Evolutionary conservation across 345 rosid species (phyloP).

Genomic region (Bruguiera sexangula): DNA sequence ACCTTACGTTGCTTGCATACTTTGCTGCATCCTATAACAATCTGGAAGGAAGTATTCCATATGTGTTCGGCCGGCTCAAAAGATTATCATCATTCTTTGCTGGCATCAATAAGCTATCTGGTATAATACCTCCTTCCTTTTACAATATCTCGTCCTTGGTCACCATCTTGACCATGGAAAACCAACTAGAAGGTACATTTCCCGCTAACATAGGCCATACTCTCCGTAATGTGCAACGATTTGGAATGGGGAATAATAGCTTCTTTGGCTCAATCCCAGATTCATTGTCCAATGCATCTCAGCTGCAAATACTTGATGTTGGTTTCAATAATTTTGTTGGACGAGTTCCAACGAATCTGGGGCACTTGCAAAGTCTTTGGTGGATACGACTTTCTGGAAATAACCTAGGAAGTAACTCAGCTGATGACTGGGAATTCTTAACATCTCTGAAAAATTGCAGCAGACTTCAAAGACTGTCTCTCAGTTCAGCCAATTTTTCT

Average conservation of each 20-base stretch:
- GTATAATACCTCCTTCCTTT: slow-evolving; percentile 23
- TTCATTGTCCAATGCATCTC: slow-evolving; percentile 30
- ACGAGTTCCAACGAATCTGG: slow-evolving; percentile 14
- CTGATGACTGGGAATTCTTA: slow-evolving; percentile 15
- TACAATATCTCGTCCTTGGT: slow-evolving; percentile 19
- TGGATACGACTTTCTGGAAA: slow-evolving; percentile 15
- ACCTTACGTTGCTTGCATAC: slow-evolving; percentile 7
- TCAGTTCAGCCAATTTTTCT: slow-evolving; percentile 10
- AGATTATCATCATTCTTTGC: neutral
- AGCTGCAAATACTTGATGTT: slow-evolving; percentile 4
- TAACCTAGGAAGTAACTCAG: slow-evolving; percentile 14
- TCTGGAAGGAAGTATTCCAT: slow-evolving; percentile 22
- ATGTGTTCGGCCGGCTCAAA: slow-evolving; percentile 8
- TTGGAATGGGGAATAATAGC: slow-evolving; percentile 15
- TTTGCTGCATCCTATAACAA: neutral
- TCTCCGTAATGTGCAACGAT: neutral
- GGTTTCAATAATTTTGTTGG: slow-evolving; percentile 9
- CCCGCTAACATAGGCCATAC: slow-evolving; percentile 16
- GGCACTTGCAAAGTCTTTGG: slow-evolving; percentile 10
- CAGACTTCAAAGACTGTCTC: slow-evolving; percentile 6
- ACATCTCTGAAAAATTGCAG: slow-evolving; percentile 22
- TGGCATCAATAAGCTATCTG: slow-evolving; percentile 12
- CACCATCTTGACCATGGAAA: neutral
- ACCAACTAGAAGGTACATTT: slow-evolving; percentile 13
- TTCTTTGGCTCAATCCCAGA: slow-evolving; percentile 30